Evolutionary conservation across 2,329 filamentous ascomycete genomes (phyloP), one percentile per base, ranked within the genome.

Genomic region (Chaetomium globosum): DNA sequence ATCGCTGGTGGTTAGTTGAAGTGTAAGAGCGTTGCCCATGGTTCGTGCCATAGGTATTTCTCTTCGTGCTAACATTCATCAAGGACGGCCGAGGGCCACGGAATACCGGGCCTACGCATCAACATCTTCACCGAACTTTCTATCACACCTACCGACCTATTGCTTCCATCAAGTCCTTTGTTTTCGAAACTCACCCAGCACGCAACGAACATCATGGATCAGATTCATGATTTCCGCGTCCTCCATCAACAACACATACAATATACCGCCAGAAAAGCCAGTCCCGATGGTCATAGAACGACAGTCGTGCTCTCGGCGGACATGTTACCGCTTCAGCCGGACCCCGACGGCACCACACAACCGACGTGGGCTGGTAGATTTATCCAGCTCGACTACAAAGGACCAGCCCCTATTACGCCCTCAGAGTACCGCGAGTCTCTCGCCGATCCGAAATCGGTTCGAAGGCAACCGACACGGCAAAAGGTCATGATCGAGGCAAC

Each of bases 1-100:
- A 95, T 74, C 84, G 83, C 67, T 96, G 91, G 91, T 93, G 89
- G 87, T 79, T 93, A 66, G 80, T 92, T 61, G 84, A 89, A 75
- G 76, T 86, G 83, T 87, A 79, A 78, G 83, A 80, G 33, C 49
- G 16, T 53, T 19, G 1, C 16, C 9, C 39, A 2, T 31, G 16
- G 43, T 8, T 9, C 10, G 9, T 19, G 12, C 12, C 36, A 13
- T 21, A 23, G n/a, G n/a, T 56, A 23, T 23, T 21, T 59, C 16
- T 46, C 3, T n/a, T 31, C 28, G 10, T 13, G 52, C 64, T 66
- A 56, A 63, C 57, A 10, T 36, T 7, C 12, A 8, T 36, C n/a
- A 26, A 69, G 69, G 21, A 59, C 65, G 16, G 23, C 59, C 30
- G 66, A 54, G 33, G 66, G 53, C 2, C 66, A 68, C 23, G 65